Evolutionary conservation across 352 stramenopile species (phyloP), one percentile per base, ranked within the genome.

Genomic region (Nothophytophthora sp.): DNA sequence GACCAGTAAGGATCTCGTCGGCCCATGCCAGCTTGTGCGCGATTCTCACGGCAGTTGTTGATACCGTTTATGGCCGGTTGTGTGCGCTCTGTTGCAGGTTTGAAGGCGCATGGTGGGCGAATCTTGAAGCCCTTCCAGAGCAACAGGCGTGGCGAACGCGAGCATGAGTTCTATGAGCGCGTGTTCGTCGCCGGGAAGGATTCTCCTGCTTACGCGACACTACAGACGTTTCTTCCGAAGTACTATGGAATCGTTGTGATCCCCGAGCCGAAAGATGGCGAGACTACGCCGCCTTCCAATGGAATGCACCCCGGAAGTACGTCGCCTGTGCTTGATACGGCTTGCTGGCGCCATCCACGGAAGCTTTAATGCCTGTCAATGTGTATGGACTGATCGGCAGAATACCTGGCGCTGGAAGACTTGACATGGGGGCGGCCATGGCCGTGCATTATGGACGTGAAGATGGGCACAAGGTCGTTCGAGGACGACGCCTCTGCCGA

Each of bases 401-500:
- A 86, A 34, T 96, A 96, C 65, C 63, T 99, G 15, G 58, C 86
- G 25, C 67, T 99, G 23, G 73, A 96, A 39, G 88, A 99, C 60
- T 50, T 98, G 18, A 97, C 91, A n/a, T 70, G 49, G 38, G 76
- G 70, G 9, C 92, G 93, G 33, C 18, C 40, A 18, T 81, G 82
- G 59, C 92, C 96, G 9, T 98, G 92, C 64, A 86, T 98, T 39
- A 97, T 99, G 75, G 96, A 99, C 69, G 76, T 99, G 39, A 99
- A 99, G 76, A 96, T 99, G 58, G 96, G 96, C 36, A 93, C 79
- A 28, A 76, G 87, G 60, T 97, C 95, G n/a, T 99, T 95, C 61
- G 96, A 99, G 60, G 73, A 90, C 23, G 68, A 84, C 44, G 94
- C 93, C 36, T 71, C 84, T 4, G 25, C 69, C 13, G 90, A 95